A percentile compares a stretch with the other conserved stretches of the same genome.
Evolutionary conservation across 2,329 filamentous ascomycete genomes (phyloP).

Genomic region (Talaromyces sp.): DNA sequence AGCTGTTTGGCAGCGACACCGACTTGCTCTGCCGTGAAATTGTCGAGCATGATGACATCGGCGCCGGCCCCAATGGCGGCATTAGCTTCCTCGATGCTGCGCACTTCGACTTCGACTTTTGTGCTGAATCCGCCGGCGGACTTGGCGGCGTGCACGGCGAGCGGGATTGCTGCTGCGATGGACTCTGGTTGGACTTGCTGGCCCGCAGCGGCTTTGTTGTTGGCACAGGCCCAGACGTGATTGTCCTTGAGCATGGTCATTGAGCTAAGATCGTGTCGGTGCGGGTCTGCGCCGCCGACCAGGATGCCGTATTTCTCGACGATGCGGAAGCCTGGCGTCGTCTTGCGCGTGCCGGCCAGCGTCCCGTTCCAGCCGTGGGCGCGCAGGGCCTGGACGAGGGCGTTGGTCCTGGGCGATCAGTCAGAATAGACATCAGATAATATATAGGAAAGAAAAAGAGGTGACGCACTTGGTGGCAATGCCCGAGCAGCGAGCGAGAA

Average conservation of each 20-base stretch:
- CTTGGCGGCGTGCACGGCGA: slow-evolving; percentile 79
- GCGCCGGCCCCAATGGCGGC: slow-evolving; percentile 87
- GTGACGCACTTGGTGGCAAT: slow-evolving; percentile 61
- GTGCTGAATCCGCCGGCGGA: slow-evolving; percentile 80
- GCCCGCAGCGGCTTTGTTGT: slow-evolving; percentile 22
- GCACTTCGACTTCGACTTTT: slow-evolving; percentile 95
- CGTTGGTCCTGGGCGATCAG: slow-evolving; percentile 15
- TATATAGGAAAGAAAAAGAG: slow-evolving; percentile 28
- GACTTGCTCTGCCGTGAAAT: slow-evolving; percentile 78
- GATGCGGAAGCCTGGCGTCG: slow-evolving; percentile 87
- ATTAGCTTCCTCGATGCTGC: slow-evolving; percentile 79
- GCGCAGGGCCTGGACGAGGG: slow-evolving; percentile 48
- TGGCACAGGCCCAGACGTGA: slow-evolving; percentile 83
- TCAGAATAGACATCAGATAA: slow-evolving; percentile 4
- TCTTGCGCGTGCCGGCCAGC: slow-evolving; percentile 93
- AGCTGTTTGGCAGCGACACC: slow-evolving; percentile 67
- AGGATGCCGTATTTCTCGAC: slow-evolving; percentile 99
- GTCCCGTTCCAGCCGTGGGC: slow-evolving; percentile 70
- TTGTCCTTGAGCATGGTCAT: slow-evolving; percentile 99
- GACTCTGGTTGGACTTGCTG: slow-evolving; percentile 13
- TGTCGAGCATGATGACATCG: slow-evolving; percentile 96
- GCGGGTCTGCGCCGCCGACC: slow-evolving; percentile 84
- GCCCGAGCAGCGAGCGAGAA: slow-evolving; percentile 83
- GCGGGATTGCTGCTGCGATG: slow-evolving; percentile 63
- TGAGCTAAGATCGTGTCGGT: slow-evolving; percentile 81